Evolutionary conservation across 2,329 filamentous ascomycete species (phyloP), one percentile per base, ranked within the genome.

Genomic region (Fusarium nelsonii): DNA sequence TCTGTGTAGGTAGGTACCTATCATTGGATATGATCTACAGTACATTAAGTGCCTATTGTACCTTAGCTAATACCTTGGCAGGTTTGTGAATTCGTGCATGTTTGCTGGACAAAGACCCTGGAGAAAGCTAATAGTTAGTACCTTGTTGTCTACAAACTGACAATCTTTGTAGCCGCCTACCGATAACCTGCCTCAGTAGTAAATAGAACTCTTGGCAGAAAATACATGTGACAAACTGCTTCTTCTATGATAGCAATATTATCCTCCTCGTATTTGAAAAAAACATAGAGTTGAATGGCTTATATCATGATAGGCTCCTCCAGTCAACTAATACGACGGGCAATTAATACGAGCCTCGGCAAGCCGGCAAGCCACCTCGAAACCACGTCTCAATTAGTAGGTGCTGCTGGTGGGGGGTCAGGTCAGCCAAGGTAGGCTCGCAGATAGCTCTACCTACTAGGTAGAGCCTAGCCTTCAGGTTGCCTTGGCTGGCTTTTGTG

Each of bases 301-400:
- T 10, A 20, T 8, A 28, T 32, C 8, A 16, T 14, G 4, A 20
- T 12, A 39, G 34, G 16, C 12, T 49, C 23, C 23, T 23, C 23
- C 23, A 23, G 32, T n/a, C 8, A 9, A 36, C 26, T 36, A 12
- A 48, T n/a, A 34, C 18, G 14, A 28, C 12, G 12, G 26, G n/a
- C 14, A 30, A 37, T 33, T 56, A 57, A 51, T 32, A 57, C 41
- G 60, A 63, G 58, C 60, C 60, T 63, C 60, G 60, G 60, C 58
- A 63, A 63, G 33, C 39, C 60, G 60, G 58, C 49, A 63, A 63
- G 33, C 39, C 20, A 18, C 16, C 36, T 32, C 26, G n/a, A 52
- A 23, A 34, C 20, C 44, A 30, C 26, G 10, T 36, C 20, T 46
- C 16, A 32, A 26, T n/a, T n/a, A n/a, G n/a, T 28, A 36, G 20